phyloP scores from a whole-genome alignment of 202 grass and related monocot species.

The Thinopyrum obtusiflorum region DNA sequence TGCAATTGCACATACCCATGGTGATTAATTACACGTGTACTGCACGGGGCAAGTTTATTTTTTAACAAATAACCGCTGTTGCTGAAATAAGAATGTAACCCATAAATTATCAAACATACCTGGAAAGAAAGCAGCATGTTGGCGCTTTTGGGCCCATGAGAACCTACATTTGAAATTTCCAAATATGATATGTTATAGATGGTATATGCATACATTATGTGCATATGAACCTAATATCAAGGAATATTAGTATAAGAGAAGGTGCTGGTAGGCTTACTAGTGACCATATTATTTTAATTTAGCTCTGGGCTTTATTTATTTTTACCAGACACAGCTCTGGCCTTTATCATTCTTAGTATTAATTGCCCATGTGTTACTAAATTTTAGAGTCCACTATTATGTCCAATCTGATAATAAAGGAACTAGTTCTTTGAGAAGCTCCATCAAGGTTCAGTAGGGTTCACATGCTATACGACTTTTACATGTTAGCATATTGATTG shows the following conservation, averaged over 20 bases:
- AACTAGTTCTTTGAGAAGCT: not conserved
- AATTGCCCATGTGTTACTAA: not conserved
- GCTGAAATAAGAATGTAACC: not conserved
- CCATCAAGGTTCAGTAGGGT: not conserved
- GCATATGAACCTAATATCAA: not conserved
- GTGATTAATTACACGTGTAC: not conserved
- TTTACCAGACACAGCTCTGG: not conserved
- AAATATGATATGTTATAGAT: not conserved
- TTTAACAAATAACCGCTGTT: too few relatives aligned
- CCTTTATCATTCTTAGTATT: not conserved
- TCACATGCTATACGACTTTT: not conserved
- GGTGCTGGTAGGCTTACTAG: not conserved
- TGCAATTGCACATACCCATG: not conserved
- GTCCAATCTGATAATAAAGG: not conserved
- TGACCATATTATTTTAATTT: not conserved
- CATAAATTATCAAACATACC: not conserved
- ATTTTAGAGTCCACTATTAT: not conserved
- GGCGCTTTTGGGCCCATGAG: conserved; percentile 46
- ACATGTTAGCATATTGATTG: not conserved
- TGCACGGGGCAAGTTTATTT: not conserved
- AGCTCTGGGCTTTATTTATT: too few relatives aligned
- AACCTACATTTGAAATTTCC: conserved; percentile 24
- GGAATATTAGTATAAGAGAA: not conserved
- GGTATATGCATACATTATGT: not conserved
- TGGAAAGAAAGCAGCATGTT: conserved; percentile 37